Conservation (phyloP, 202 grass and related monocot species). For the Zizania palustris region DNA sequence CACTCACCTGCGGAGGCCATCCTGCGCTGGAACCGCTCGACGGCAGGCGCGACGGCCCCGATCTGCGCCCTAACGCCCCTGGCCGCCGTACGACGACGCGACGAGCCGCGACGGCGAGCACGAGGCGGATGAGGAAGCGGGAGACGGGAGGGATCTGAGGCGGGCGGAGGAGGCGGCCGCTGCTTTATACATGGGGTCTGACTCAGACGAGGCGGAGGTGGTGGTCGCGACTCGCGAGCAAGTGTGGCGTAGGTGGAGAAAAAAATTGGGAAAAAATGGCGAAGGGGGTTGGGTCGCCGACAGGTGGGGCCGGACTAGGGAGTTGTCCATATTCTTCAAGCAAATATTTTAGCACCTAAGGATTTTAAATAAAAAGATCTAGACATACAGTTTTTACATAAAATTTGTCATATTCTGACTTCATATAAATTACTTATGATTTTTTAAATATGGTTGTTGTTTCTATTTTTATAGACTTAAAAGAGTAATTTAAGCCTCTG, state of each 20-base stretch:
- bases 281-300: neutral
- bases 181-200: slow-evolving; percentile 75
- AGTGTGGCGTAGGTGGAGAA: neutral
- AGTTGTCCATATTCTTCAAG: neutral
- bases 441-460: too few relatives aligned
- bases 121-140: neutral
- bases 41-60: slow-evolving; percentile 46
- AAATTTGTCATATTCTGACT: too few relatives aligned
- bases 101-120: slow-evolving; percentile 24
- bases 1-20: slow-evolving; percentile 73
- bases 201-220: neutral
- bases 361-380: too few relatives aligned
- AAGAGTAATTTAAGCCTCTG: too few relatives aligned
- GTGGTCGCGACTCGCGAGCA: too few relatives aligned
- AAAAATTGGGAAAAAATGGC: neutral
- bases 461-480: too few relatives aligned
- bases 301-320: neutral
- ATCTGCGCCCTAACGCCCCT: slow-evolving; percentile 41
- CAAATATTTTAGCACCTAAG: too few relatives aligned
- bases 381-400: too few relatives aligned
- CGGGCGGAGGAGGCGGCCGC: slow-evolving; percentile 47
- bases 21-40: slow-evolving; percentile 61
- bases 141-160: slow-evolving; percentile 50
- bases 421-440: too few relatives aligned
- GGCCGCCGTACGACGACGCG: too few relatives aligned